Evolutionary conservation across 495 filamentous ascomycete genomes (phyloP), one percentile per base, ranked within the genome.

Genomic region (Aspergillus affinis): DNA sequence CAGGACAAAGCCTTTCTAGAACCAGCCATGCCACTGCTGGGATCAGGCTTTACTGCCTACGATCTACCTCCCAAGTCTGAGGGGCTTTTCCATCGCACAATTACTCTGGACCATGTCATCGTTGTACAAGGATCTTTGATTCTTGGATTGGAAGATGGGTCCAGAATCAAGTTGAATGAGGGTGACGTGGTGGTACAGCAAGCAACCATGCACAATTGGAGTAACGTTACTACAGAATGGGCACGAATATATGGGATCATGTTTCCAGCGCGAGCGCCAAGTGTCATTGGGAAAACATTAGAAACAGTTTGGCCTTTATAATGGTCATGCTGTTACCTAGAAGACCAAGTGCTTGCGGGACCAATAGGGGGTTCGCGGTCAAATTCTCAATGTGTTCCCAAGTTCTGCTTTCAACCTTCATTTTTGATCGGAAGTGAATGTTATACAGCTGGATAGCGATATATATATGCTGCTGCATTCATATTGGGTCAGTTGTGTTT

Each of bases 121-220:
- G 58, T 60, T 0, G 41, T 13, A 0, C 48, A 54, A 41, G 58
- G 58, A 3, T 12, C 17, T 4, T 44, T 60, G 1, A 41, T 54
- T 2, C 21, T 60, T 4, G 17, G 29, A 0, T 41, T 54, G 18
- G 55, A 57, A 18, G 55, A 49, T 57, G 55, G 55, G 5, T 49
- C 55, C 1, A 7, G 21, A 41, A 36, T 48, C 9, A 15, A 17
- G 21, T 13, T 60, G 23, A 48, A 30, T 1, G 58, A 54, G n/a
- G 58, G 51, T 2, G 58, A 55, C n/a, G 36, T 54, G 4, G 51
- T 61, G 8, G 45, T 61, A n/a, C 58, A 55, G 26, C 30, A 23
- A 8, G 58, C 32, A 4, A 61, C 58, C 0, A 61, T 61, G 58
- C 58, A 61, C 44, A 49, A 21, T 1, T 61, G 58, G 58, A 26